Percentiles rank a stretch among this genome's conserved stretches.
Evolutionary conservation across 2,329 filamentous ascomycete species (phyloP).

Genomic region (Neonectria coccinea): DNA sequence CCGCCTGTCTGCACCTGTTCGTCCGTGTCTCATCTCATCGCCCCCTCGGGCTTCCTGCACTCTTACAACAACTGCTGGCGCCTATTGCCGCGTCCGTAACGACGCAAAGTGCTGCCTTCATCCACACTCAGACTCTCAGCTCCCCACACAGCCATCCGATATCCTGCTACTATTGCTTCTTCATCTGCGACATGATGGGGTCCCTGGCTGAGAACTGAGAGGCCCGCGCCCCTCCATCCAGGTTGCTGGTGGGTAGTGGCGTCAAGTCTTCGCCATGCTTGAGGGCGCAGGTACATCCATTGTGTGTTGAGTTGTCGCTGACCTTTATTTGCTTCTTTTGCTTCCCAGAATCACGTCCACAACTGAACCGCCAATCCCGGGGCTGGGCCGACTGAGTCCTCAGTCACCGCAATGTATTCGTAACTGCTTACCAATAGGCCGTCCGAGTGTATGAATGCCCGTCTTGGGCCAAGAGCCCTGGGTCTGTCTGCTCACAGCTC

Average conservation of each 20-base stretch:
- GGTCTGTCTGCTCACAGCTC: neutral
- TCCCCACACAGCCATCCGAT: constrained; percentile 15
- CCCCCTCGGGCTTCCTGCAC: neutral
- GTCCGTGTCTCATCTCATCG: neutral
- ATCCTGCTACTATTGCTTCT: neutral
- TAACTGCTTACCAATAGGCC: neutral
- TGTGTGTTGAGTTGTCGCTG: neutral
- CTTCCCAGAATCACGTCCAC: neutral
- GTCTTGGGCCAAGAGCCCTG: neutral
- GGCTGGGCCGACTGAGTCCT: neutral
- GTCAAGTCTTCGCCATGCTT: constrained; percentile 6
- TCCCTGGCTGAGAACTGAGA: neutral
- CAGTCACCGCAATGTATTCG: neutral
- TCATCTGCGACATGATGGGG: neutral
- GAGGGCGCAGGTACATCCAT: neutral
- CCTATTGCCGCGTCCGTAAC: constrained; percentile 10
- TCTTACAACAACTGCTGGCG: neutral
- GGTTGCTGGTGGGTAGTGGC: neutral
- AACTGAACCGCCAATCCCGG: neutral
- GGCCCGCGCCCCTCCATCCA: neutral
- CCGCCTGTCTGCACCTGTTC: neutral
- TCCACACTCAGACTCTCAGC: neutral
- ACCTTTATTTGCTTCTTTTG: neutral
- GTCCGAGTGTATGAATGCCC: neutral
- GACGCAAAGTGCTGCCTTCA: constrained; percentile 3